Evolutionary conservation across 2,329 filamentous ascomycete genomes (phyloP).

Genomic region (Knoxdaviesia proteae): DNA sequence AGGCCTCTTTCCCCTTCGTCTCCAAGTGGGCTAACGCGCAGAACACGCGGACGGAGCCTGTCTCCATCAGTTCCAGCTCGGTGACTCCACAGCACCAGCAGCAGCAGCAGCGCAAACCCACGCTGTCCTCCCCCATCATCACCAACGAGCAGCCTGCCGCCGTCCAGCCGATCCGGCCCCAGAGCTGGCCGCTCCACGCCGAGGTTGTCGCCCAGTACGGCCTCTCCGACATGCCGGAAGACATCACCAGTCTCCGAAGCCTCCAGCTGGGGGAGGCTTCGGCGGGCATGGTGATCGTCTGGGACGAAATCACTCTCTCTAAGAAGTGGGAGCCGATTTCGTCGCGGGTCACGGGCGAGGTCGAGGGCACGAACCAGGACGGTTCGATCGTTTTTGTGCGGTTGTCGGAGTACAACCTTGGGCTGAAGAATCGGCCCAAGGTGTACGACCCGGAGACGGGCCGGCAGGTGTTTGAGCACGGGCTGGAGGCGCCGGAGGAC

Average conservation of each 20-base stretch:
- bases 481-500: constrained; percentile 50
- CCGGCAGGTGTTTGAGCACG: constrained; percentile 48
- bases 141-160: constrained; percentile 10
- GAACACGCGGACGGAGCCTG: constrained; percentile 15
- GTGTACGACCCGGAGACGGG: constrained; percentile 46
- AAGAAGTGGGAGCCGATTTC: constrained; percentile 45
- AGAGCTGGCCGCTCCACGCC: constrained; percentile 11
- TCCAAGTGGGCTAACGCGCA: constrained; percentile 45
- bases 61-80: constrained; percentile 11
- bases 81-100: constrained; percentile 6
- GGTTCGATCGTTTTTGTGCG: constrained; percentile 33
- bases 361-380: constrained; percentile 30
- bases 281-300: constrained; percentile 44
- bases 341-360: constrained; percentile 41
- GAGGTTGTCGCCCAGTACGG: constrained; percentile 20
- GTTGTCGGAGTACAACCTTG: constrained; percentile 49
- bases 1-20: constrained; percentile 75
- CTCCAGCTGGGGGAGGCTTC: constrained; percentile 27
- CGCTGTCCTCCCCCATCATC: constrained; percentile 10
- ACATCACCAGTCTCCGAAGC: constrained; percentile 29
- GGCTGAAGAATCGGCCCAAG: constrained; percentile 32
- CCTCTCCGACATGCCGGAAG: constrained; percentile 37
- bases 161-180: constrained; percentile 21
- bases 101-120: constrained; percentile 5
- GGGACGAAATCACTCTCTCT: constrained; percentile 42